Conservation (phyloP, 225 moss, liverwort and hornwort genomes). For the Neckera pumila region DNA sequence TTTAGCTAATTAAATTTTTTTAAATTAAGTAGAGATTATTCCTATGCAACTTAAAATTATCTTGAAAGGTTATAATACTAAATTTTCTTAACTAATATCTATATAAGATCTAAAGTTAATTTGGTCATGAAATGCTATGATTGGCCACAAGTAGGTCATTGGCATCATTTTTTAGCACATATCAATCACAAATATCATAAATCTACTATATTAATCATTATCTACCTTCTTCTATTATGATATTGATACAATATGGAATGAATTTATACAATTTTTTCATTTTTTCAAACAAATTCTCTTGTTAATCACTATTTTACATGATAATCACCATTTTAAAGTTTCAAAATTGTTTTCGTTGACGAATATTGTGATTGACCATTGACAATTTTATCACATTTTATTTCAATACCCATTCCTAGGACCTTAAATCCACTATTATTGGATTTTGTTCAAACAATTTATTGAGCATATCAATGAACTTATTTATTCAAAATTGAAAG, state of each 20-base stretch:
- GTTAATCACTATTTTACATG: background rate
- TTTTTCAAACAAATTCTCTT: background rate
- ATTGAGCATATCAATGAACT: background rate
- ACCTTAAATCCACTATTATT: background rate
- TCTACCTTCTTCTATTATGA: background rate
- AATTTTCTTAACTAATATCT: background rate
- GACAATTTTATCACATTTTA: background rate
- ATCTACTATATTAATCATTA: background rate
- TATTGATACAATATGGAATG: background rate
- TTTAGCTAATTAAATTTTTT: background rate
- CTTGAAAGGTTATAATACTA: background rate
- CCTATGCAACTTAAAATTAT: background rate
- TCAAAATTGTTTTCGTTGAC: background rate
- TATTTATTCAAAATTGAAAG: background rate
- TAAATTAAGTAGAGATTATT: background rate
- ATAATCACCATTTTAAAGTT: background rate
- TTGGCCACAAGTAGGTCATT: background rate
- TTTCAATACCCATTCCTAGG: background rate
- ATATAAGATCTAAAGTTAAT: background rate
- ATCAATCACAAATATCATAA: background rate
- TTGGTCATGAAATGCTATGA: too few relatives aligned
- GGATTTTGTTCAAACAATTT: background rate
- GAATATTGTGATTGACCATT: background rate
- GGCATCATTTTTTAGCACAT: too few relatives aligned
- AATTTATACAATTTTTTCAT: background rate